Conservation (phyloP, 768 basidiomycete species). For the Phanerochaete carnosa region DNA sequence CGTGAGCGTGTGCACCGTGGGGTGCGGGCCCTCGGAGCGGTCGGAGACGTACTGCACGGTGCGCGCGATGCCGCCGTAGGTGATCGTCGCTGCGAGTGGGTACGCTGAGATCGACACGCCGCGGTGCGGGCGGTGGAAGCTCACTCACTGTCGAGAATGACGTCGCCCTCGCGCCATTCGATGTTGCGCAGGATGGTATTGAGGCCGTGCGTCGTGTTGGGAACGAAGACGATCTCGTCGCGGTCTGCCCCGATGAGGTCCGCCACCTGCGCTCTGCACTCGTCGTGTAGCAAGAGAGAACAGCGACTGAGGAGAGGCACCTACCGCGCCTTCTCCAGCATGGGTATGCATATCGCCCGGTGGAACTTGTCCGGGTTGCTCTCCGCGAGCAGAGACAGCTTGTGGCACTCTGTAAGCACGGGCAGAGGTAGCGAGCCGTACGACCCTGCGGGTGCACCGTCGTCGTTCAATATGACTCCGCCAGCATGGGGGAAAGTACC, state of each 20-base stretch:
- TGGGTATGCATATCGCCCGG: constrained; percentile 28
- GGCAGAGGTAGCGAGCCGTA: constrained; percentile 56
- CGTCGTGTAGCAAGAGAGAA: not conserved
- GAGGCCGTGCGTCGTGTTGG: constrained; percentile 63
- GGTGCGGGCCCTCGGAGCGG: constrained; percentile 41
- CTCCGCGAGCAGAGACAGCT: constrained; percentile 41
- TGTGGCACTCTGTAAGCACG: constrained; percentile 42
- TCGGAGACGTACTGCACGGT: constrained; percentile 56
- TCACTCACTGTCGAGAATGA: constrained; percentile 42
- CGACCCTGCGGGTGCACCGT: constrained; percentile 40
- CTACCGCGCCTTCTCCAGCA: constrained; percentile 8
- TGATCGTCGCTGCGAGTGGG: constrained; percentile 25
- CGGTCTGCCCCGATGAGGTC: constrained; percentile 45
- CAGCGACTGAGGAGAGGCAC: not conserved
- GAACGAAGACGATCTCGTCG: constrained; percentile 57
- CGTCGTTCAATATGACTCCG: not conserved
- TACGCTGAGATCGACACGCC: not conserved
- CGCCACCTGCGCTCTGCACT: constrained; percentile 42
- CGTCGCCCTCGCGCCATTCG: constrained; percentile 62
- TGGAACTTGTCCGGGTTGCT: constrained; percentile 55
- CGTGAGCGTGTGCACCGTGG: constrained; percentile 45
- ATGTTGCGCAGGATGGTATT: constrained; percentile 68
- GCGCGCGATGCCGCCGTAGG: constrained; percentile 52
- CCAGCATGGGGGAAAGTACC: not conserved
- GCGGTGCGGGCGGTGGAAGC: not conserved